phyloP scores from a whole-genome alignment of 2,329 filamentous ascomycete genomes.

The Colletotrichum caudatum region DNA sequence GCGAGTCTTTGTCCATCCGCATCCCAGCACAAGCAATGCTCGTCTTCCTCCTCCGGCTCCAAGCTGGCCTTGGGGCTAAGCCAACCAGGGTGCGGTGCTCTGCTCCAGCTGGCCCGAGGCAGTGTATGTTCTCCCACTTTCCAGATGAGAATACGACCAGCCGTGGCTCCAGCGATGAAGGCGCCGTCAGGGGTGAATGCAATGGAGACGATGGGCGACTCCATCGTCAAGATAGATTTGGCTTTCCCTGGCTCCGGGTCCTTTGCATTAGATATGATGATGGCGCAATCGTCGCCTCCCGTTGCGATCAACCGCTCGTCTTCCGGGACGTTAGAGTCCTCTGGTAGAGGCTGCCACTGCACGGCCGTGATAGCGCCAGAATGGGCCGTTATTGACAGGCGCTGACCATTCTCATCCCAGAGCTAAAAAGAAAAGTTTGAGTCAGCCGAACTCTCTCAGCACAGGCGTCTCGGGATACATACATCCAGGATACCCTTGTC shows the following conservation, averaged over 20 bases:
- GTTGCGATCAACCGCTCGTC: constrained; percentile 71
- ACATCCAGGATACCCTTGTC: constrained; percentile 72
- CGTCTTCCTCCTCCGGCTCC: constrained; percentile 69
- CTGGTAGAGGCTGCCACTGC: constrained; percentile 68
- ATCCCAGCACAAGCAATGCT: constrained; percentile 73
- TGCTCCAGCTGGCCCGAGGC: constrained; percentile 71
- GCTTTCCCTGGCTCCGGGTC: constrained; percentile 64
- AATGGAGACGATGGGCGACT: constrained; percentile 67
- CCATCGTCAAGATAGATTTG: constrained; percentile 72
- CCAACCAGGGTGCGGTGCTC: constrained; percentile 68
- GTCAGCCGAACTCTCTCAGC: constrained; percentile 27
- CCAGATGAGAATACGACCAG: constrained; percentile 71
- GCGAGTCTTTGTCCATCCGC: constrained; percentile 71
- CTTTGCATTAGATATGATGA: constrained; percentile 72
- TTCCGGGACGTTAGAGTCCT: constrained; percentile 46
- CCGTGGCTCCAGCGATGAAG: constrained; percentile 72
- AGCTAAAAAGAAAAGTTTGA: constrained; percentile 53
- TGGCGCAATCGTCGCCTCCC: constrained; percentile 71
- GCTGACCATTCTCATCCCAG: constrained; percentile 66
- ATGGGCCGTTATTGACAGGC: constrained; percentile 69
- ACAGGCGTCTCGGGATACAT: constrained; percentile 50
- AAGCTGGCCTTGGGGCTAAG: constrained; percentile 66
- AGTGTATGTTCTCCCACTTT: constrained; percentile 70
- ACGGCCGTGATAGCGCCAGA: constrained; percentile 69
- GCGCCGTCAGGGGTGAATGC: constrained; percentile 73